Evolutionary conservation across 2,329 filamentous ascomycete genomes (phyloP).

Genomic region (Epichloe sp.): DNA sequence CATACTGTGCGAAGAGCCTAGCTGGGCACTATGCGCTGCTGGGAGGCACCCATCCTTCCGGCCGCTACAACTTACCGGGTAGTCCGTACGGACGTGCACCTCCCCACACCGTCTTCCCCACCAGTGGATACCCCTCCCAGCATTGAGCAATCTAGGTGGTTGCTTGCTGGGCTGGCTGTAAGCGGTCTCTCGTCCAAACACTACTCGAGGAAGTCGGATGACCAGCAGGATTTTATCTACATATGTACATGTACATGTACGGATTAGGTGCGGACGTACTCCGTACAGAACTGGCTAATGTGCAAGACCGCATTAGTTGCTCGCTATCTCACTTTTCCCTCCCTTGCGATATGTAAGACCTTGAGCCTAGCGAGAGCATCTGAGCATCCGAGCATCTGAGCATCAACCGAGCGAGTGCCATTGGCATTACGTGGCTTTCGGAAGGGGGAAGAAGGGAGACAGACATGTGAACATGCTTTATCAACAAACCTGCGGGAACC

Average conservation of each 20-base stretch:
- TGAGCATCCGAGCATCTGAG: background rate
- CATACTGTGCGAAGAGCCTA: conserved; percentile 3
- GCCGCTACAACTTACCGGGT: background rate
- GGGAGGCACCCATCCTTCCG: conserved; percentile 2
- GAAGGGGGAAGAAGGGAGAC: background rate
- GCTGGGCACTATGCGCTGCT: background rate
- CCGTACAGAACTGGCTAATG: background rate
- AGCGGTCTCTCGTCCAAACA: conserved; percentile 5
- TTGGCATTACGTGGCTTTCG: background rate
- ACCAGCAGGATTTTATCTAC: conserved; percentile 4
- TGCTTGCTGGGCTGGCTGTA: conserved; percentile 5
- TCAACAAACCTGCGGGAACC: too few species aligned
- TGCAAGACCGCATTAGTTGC: background rate
- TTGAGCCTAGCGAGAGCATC: background rate
- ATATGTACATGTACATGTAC: too few species aligned
- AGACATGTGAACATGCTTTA: too few species aligned
- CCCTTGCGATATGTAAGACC: background rate
- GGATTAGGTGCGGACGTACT: background rate
- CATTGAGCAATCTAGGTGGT: background rate
- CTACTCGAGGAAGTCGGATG: conserved; percentile 5
- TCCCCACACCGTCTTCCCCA: background rate
- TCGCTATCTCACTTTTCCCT: background rate
- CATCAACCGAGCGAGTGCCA: background rate
- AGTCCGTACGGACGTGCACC: background rate
- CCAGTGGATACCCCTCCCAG: background rate